Evolutionary conservation across 306 rosid genomes (phyloP), one percentile per base, ranked within the genome.

Genomic region (Fagus sylvatica): DNA sequence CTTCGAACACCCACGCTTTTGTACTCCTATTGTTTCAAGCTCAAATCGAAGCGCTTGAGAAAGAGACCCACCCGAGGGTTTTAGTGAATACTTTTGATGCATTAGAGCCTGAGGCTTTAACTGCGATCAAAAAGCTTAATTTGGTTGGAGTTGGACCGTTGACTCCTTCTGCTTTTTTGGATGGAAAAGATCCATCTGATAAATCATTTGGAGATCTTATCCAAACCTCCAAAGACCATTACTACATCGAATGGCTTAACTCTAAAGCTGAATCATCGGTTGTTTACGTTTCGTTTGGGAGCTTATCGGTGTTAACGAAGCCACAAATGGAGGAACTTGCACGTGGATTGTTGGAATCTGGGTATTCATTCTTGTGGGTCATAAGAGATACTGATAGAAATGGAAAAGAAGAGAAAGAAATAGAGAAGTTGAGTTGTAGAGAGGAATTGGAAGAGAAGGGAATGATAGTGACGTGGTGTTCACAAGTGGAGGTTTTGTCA

Each of bases 231-330:
- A 43, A 61, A 6, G 84, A 80, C 55, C 28, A 22, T 22, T 85
- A 80, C 55, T 85, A 81, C 69, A 7, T 88, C 5, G 72, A 84
- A 7, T 93, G 96, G 97, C 64, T 93, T 59, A 81, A 85, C 67
- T 74, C 91, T 0, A 82, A 89, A 67, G 69, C 89, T 0, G 61
- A 79, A 61, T 36, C 10, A 0, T 88, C 87, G 0, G 93, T 91
- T 1, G 74, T 93, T 53, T 91, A 89, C 67, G 84, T 88, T 2
- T 89, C 98, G 2, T 91, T 85, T 32, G 98, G 98, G 22, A 83
- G 85, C 33, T 17, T 88, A 1, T 53, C 81, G 13, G 74, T 55
- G 76, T 72, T 88, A 43, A 6, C 74, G 0, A 83, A 69, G 72
- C 60, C 8, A 41, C 94, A 93, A 32, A 83, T 81, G 84, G 93